Evolutionary conservation across 2,329 filamentous ascomycete species (phyloP).

Genomic region (Penicillium sp.): DNA sequence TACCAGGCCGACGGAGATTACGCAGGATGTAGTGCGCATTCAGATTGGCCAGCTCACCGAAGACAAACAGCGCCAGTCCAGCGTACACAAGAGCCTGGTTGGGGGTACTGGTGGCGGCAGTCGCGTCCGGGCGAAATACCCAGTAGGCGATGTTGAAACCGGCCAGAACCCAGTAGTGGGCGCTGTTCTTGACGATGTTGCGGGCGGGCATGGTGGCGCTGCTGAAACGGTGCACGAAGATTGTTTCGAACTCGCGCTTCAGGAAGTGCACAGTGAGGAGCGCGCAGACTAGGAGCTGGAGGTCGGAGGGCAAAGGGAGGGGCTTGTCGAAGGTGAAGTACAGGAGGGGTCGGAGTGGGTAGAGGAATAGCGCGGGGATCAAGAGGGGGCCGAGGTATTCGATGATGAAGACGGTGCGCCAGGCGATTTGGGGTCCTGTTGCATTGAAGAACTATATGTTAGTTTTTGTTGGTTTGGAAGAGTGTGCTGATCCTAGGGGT

Average conservation of each 20-base stretch:
- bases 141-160: conserved; percentile 80
- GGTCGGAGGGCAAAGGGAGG: conserved; percentile 56
- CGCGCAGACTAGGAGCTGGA: conserved; percentile 70
- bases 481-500: neutral
- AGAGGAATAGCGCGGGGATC: conserved; percentile 74
- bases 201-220: conserved; percentile 85
- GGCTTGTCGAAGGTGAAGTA: conserved; percentile 56
- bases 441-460: conserved; percentile 13
- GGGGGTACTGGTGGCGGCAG: conserved; percentile 55
- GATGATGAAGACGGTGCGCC: conserved; percentile 91
- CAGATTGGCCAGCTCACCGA: conserved; percentile 79
- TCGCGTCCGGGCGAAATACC: conserved; percentile 74
- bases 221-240: conserved; percentile 94
- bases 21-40: conserved; percentile 76
- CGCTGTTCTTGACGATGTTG: conserved; percentile 94
- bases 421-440: conserved; percentile 82
- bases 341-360: conserved; percentile 67
- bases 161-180: conserved; percentile 86
- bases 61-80: conserved; percentile 68
- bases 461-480: conserved; percentile 11
- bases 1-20: conserved; percentile 71
- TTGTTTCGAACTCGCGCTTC: conserved; percentile 92
- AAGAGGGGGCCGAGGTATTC: conserved; percentile 92
- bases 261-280: conserved; percentile 81
- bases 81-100: conserved; percentile 59